phyloP scores from a whole-genome alignment of 2,329 filamentous ascomycete species.

The Cadophora sp. region DNA sequence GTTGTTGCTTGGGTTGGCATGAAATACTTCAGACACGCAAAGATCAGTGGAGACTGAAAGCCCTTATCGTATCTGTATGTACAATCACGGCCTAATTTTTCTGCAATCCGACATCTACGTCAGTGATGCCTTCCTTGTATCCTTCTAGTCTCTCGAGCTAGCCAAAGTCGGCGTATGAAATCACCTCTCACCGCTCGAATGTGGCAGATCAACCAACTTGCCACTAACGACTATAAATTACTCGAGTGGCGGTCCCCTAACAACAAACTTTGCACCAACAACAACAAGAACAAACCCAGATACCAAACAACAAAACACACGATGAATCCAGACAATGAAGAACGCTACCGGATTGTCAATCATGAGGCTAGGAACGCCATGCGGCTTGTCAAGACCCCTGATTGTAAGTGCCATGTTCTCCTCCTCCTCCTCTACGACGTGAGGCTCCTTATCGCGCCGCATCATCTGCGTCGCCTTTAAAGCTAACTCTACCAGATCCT shows the following conservation, averaged over 20 bases:
- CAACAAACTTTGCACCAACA: not conserved
- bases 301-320: not conserved
- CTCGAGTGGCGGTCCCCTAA: not conserved
- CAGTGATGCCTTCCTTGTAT: not conserved
- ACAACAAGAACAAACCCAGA: not conserved
- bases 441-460: not conserved
- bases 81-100: not conserved
- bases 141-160: slow-evolving; percentile 1
- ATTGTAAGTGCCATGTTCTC: not conserved
- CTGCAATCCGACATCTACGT: not conserved
- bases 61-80: slow-evolving; percentile 10
- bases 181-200: slow-evolving; percentile 9
- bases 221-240: not conserved
- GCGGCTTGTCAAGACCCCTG: not conserved
- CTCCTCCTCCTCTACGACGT: not conserved
- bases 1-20: slow-evolving; percentile 97
- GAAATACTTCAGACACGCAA: slow-evolving; percentile 99
- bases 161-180: not conserved
- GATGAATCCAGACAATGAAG: too few relatives aligned
- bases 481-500: not conserved
- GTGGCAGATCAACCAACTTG: slow-evolving; percentile 12
- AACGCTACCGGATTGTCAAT: not conserved
- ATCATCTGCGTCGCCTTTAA: not conserved
- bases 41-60: slow-evolving; percentile 63
- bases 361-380: not conserved